These are phyloP conservation scores for Pythium aristosporum DNA, from an alignment of 352 stramenopile species.

Conservation along the genomic window DNA sequence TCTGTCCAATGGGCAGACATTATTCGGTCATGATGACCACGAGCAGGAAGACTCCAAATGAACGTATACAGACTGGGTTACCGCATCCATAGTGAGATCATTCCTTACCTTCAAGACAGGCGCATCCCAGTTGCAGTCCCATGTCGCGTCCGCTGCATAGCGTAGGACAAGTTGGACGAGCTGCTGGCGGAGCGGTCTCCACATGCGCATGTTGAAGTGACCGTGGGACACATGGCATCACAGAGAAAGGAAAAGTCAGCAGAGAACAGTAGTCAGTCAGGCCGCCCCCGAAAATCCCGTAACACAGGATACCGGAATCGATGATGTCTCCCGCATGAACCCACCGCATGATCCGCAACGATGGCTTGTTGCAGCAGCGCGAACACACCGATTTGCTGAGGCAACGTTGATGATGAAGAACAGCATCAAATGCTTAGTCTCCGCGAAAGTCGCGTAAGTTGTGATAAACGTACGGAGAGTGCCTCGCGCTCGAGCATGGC, in stretches of 20 bases:
- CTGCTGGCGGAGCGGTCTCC: background rate
- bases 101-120: conserved; percentile 17
- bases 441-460: background rate
- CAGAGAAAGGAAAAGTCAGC: conserved; percentile 1
- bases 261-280: too few relatives aligned
- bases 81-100: too few relatives aligned
- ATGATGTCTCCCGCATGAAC: background rate
- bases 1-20: background rate
- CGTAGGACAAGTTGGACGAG: conserved; percentile 19
- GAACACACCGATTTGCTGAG: conserved; percentile 2
- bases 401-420: background rate
- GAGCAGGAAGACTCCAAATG: too few relatives aligned
- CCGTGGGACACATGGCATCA: conserved; percentile 15
- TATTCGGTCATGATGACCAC: too few relatives aligned
- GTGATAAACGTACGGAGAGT: background rate
- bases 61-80: background rate
- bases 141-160: conserved; percentile 7
- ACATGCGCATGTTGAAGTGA: background rate
- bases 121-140: conserved; percentile 7
- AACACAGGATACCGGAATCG: background rate
- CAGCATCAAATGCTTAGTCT: background rate
- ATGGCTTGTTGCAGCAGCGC: conserved; percentile 18
- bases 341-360: conserved; percentile 14
- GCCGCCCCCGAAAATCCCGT: too few relatives aligned
- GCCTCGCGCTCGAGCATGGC: conserved; percentile 1